These are phyloP conservation scores for Petunia hybrid DNA, from an alignment of 305 asterid genomes.

Conservation along the genomic window DNA sequence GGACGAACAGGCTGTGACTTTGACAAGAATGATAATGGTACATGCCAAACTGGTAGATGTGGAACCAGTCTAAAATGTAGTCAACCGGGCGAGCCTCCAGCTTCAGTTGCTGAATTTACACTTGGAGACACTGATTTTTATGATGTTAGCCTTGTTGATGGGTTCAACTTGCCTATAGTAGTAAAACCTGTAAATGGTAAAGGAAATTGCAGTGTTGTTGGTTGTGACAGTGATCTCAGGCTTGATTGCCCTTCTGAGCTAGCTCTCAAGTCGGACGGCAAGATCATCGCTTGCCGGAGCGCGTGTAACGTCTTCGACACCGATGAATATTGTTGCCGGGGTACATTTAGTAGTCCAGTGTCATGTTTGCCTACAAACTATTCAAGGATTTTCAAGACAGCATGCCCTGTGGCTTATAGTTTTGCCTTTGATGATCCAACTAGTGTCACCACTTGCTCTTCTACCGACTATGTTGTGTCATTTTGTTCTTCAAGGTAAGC, in stretches of 20 bases:
- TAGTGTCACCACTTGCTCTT: constrained; percentile 63
- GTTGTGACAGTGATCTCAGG: constrained; percentile 66
- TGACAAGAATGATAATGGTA: constrained; percentile 54
- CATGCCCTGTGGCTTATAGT: constrained; percentile 79
- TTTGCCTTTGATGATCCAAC: constrained; percentile 71
- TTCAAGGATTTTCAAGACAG: constrained; percentile 62
- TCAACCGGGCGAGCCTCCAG: constrained; percentile 65
- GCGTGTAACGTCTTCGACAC: constrained; percentile 63
- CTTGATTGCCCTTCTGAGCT: constrained; percentile 64
- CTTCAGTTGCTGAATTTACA: constrained; percentile 64
- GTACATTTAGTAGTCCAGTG: constrained; percentile 57
- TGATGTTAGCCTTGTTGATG: constrained; percentile 81
- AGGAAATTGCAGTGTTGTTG: constrained; percentile 63
- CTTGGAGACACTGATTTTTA: constrained; percentile 65
- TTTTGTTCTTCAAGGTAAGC: constrained; percentile 67
- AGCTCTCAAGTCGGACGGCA: constrained; percentile 43
- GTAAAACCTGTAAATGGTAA: constrained; percentile 56
- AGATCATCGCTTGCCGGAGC: constrained; percentile 61
- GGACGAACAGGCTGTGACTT: constrained; percentile 69
- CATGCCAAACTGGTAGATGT: constrained; percentile 68
- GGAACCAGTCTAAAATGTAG: constrained; percentile 55
- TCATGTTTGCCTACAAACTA: constrained; percentile 72
- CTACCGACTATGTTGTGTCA: constrained; percentile 57
- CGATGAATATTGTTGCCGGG: constrained; percentile 71
- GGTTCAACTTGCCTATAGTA: constrained; percentile 71